Evolutionary conservation across 2,329 filamentous ascomycete genomes (phyloP).

Genomic region (Exophiala sp.): DNA sequence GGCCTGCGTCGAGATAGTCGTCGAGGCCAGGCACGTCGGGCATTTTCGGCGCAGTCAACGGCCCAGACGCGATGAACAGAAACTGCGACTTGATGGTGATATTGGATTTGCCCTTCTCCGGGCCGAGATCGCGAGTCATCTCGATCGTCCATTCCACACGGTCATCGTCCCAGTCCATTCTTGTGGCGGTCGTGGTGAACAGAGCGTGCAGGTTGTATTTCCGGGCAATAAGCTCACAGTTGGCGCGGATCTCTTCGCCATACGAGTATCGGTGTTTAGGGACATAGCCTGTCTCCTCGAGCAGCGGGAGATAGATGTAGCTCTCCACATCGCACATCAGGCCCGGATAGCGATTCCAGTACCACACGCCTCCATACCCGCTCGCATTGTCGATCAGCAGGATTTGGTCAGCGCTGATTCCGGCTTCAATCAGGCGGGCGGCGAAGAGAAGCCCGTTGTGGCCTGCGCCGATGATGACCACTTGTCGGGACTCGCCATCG

Average conservation of each 20-base stretch:
- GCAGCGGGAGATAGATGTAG: constrained; percentile 31
- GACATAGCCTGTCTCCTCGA: constrained; percentile 31
- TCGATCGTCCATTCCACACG: background rate
- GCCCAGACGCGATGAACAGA: constrained; percentile 2
- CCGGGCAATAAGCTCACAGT: constrained; percentile 34
- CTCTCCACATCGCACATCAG: constrained; percentile 53
- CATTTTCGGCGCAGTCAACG: constrained; percentile 35
- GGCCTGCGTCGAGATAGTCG: constrained; percentile 26
- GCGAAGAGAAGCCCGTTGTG: constrained; percentile 16
- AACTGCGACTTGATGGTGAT: constrained; percentile 6
- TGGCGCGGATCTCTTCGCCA: constrained; percentile 40
- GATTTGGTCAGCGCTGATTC: constrained; percentile 5
- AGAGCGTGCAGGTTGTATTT: constrained; percentile 7
- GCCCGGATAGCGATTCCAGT: constrained; percentile 47
- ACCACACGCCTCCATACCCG: constrained; percentile 43
- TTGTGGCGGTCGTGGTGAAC: constrained; percentile 1
- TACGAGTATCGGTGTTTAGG: constrained; percentile 45
- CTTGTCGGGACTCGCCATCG: background rate
- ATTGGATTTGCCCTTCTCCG: background rate
- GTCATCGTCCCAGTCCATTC: constrained; percentile 1
- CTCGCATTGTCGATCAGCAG: constrained; percentile 32
- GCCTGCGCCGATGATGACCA: constrained; percentile 18
- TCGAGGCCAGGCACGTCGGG: constrained; percentile 28
- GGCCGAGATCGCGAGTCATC: background rate
- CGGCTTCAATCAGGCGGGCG: constrained; percentile 1